Evolutionary conservation across 2,329 filamentous ascomycete genomes (phyloP).

Genomic region (Diaporthe vaccinii): DNA sequence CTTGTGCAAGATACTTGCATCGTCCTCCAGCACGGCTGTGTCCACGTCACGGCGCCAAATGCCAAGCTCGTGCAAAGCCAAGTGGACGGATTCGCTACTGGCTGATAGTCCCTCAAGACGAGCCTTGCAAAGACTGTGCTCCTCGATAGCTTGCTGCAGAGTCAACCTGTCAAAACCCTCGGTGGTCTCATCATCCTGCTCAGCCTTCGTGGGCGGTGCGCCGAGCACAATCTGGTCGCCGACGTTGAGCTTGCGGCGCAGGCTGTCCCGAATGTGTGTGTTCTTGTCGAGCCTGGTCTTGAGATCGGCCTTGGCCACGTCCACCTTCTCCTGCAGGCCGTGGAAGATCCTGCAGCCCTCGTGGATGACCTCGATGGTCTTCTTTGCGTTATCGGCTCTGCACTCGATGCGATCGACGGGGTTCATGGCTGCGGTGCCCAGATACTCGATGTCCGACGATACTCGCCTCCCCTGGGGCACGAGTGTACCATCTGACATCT

Average conservation of each 20-base stretch:
- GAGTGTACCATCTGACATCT: conserved; percentile 10
- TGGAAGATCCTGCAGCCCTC: conserved; percentile 27
- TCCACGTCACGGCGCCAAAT: conserved; percentile 28
- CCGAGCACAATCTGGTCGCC: conserved; percentile 7
- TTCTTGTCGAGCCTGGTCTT: conserved; percentile 32
- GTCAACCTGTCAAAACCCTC: conserved; percentile 26
- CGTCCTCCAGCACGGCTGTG: conserved; percentile 17
- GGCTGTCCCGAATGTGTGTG: conserved; percentile 14
- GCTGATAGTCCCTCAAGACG: background rate
- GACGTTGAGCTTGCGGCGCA: conserved; percentile 19
- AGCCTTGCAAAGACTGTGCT: background rate
- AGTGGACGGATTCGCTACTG: background rate
- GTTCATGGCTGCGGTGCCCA: conserved; percentile 19
- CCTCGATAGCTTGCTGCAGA: conserved; percentile 23
- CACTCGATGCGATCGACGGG: conserved; percentile 26
- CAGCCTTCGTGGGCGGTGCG: background rate
- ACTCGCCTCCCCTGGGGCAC: background rate
- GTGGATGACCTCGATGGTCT: conserved; percentile 11
- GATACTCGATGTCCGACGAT: conserved; percentile 18
- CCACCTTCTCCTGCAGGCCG: conserved; percentile 29
- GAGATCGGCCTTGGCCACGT: conserved; percentile 15
- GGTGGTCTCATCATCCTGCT: conserved; percentile 1
- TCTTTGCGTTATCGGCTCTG: conserved; percentile 25
- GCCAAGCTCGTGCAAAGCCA: background rate
- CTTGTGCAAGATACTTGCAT: conserved; percentile 7